Conservation (phyloP, 2,329 filamentous ascomycete genomes). For the Trichoderma semiorbis region DNA sequence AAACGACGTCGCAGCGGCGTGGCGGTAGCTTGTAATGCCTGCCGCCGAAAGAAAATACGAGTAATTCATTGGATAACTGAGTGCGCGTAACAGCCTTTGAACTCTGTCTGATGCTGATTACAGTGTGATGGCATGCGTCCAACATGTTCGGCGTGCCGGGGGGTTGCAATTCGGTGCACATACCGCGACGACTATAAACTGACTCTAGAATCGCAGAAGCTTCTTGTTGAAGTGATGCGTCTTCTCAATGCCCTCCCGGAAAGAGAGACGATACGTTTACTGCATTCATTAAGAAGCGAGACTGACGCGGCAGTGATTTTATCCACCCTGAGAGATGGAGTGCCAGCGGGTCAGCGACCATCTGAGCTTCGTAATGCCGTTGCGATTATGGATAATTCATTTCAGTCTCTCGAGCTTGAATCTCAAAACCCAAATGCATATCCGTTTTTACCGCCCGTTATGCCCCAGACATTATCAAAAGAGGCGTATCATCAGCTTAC, state of each 20-base stretch:
- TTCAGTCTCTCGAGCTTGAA: neutral
- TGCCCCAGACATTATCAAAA: neutral
- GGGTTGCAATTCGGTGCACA: slow-evolving; percentile 16
- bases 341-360: neutral
- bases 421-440: slow-evolving; percentile 10
- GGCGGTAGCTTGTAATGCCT: neutral
- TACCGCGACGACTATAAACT: slow-evolving; percentile 22
- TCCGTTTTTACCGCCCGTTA: neutral
- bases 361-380: neutral
- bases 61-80: neutral
- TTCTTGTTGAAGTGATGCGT: slow-evolving; percentile 25
- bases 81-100: neutral
- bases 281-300: slow-evolving; percentile 23
- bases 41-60: neutral
- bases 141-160: slow-evolving; percentile 21
- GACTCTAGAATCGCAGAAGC: slow-evolving; percentile 11
- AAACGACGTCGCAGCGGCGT: neutral
- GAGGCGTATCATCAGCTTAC: neutral
- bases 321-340: slow-evolving; percentile 20
- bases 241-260: slow-evolving; percentile 26
- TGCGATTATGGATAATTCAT: neutral
- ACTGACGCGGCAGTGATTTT: slow-evolving; percentile 24
- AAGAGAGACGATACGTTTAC: slow-evolving; percentile 21
- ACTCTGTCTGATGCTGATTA: neutral
- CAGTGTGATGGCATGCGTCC: slow-evolving; percentile 26